Base-by-base conservation (phyloP, 108 stramenopile genomes). In the Poteriospumella lacustris region DNA sequence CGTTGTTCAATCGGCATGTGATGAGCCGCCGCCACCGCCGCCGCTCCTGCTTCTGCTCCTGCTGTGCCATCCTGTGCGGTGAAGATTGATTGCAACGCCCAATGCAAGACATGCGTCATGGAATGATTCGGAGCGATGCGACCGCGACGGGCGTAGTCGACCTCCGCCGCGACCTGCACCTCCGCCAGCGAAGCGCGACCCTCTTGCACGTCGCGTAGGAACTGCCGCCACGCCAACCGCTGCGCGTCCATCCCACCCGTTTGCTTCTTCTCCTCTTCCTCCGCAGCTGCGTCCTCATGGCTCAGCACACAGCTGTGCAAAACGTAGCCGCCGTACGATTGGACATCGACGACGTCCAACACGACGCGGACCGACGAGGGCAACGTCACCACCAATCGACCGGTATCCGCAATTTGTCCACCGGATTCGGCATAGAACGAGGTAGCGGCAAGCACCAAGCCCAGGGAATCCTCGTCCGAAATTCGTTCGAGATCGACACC, bases 71-170 rank as follows among this genome's bases (percentile, higher is more conserved):
- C n/a, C n/a, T n/a, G n/a, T n/a, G n/a, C n/a, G n/a, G n/a, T n/a
- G n/a, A n/a, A n/a, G n/a, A n/a, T n/a, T n/a, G n/a, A n/a, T n/a
- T n/a, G 84, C 26, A 97, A 81, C 2, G 96, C 98, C 79, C 85
- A 92, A 87, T 99, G 97, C 52, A 99, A 90, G 67, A 97, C 89
- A 83, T 97, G 96, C 1, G 98, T 99, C 96, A 97, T 97, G 76
- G 96, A 97, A 83, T 99, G 98, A 84, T 99, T 99, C 59, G 95
- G 87, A 36, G 96, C 94, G 79, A 99, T 64, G 1, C 73, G 70
- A n/a, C 59, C 3, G 76, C 33, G 91, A 19, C 98, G 93, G n/a
- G 87, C 90, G 84, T 96, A 97, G 86, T 99, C 94, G 39, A 99
- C 98, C 47, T 33, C 29, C 9, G 60, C 60, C 47, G 9, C 47